A percentile compares a stretch with the other conserved stretches of the same genome.
Evolutionary conservation across 495 filamentous ascomycete genomes (phyloP).

Genomic region (Sphaerosporella brunnea): DNA sequence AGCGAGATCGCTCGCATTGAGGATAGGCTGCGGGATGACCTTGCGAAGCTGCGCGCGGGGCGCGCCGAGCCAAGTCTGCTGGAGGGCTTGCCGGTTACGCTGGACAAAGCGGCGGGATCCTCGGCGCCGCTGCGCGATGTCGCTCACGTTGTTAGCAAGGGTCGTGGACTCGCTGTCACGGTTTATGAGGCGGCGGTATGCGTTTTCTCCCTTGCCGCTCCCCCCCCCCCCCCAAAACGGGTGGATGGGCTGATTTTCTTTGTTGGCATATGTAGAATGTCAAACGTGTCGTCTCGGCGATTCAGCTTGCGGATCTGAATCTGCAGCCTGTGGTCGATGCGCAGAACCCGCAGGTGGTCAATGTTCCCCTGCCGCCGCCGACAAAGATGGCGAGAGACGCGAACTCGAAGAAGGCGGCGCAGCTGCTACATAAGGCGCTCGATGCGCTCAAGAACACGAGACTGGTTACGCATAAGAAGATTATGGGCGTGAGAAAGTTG

Average conservation of each 20-base stretch:
- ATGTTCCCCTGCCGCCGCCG: constrained; percentile 22
- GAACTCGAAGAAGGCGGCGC: constrained; percentile 8
- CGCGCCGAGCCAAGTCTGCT: constrained; percentile 9
- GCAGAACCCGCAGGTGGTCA: constrained; percentile 15
- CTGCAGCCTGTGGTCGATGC: constrained; percentile 17
- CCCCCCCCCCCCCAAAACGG: neutral
- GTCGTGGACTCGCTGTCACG: constrained; percentile 13
- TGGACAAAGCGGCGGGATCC: constrained; percentile 12
- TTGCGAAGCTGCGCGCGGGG: constrained; percentile 15
- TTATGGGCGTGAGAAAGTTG: constrained; percentile 13
- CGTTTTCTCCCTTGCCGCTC: neutral
- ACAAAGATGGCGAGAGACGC: constrained; percentile 18
- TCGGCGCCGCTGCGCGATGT: constrained; percentile 13
- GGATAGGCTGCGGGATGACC: constrained; percentile 18
- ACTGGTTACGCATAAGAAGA: constrained; percentile 17
- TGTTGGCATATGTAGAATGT: constrained; percentile 13
- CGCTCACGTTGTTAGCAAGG: constrained; percentile 21
- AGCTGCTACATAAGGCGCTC: constrained; percentile 20
- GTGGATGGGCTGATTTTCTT: neutral
- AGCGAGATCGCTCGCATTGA: constrained; percentile 8
- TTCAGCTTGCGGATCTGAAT: constrained; percentile 22
- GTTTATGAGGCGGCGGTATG: constrained; percentile 21
- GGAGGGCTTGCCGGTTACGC: constrained; percentile 9
- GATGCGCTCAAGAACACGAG: constrained; percentile 19
- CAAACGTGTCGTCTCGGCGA: constrained; percentile 16